phyloP scores from a whole-genome alignment of 164 flowering plant species.

The Protea cynaroides region DNA sequence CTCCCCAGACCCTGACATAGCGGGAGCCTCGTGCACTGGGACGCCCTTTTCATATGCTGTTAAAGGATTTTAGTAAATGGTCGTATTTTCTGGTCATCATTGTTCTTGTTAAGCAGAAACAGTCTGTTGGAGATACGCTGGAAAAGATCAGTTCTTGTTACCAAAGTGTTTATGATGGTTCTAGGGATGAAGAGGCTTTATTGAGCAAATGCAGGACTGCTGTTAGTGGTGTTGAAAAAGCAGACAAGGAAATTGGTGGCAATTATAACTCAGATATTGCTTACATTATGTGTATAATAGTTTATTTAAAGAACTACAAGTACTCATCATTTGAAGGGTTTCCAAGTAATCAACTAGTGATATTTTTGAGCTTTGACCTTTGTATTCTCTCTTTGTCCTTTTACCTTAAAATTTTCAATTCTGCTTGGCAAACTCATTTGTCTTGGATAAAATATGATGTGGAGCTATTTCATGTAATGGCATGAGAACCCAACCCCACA shows the following conservation, averaged over 20 bases:
- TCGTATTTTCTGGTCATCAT: neutral
- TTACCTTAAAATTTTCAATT: too few species aligned
- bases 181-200: constrained; percentile 63
- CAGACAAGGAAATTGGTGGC: constrained; percentile 48
- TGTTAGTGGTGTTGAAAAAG: constrained; percentile 54
- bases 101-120: constrained; percentile 36
- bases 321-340: neutral
- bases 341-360: neutral
- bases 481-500: too few species aligned
- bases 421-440: too few species aligned
- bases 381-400: too few species aligned
- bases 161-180: constrained; percentile 60
- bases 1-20: too few species aligned
- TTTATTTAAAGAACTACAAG: neutral
- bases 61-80: neutral
- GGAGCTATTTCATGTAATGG: too few species aligned
- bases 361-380: too few species aligned
- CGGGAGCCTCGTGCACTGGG: too few species aligned
- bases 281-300: neutral
- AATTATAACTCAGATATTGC: constrained; percentile 54
- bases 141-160: constrained; percentile 72
- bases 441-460: too few species aligned
- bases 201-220: constrained; percentile 61
- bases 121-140: constrained; percentile 48
- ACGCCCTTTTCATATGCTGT: too few species aligned